A percentile compares a stretch with the other conserved stretches of the same genome.
Conservation (phyloP, 1,284 basidiomycete genomes). For the Dichomitus squalens region DNA sequence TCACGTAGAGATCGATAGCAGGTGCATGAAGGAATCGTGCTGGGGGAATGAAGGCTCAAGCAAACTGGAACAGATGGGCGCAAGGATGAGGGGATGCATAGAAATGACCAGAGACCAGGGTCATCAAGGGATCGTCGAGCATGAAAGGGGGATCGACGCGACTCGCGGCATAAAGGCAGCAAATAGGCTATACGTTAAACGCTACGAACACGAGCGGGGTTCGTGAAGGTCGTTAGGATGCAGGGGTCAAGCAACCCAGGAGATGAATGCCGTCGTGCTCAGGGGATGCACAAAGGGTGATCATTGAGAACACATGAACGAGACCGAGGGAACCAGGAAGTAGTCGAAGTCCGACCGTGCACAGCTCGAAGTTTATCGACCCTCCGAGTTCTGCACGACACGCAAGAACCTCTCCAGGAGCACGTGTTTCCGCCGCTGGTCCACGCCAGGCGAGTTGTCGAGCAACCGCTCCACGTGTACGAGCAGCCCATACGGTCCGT, state of each 20-base stretch:
- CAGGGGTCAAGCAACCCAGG: constrained; percentile 10
- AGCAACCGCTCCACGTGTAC: constrained; percentile 63
- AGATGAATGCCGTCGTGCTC: constrained; percentile 17
- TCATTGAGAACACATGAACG: constrained; percentile 3
- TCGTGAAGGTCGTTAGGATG: constrained; percentile 7
- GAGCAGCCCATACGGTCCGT: constrained; percentile 69
- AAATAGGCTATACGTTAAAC: constrained; percentile 24
- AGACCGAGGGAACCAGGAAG: neutral
- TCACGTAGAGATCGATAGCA: constrained; percentile 17
- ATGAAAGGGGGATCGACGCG: neutral
- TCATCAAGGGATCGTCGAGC: neutral
- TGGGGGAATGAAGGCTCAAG: neutral
- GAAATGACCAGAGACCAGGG: neutral
- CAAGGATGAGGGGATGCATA: constrained; percentile 1
- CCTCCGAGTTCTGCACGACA: constrained; percentile 56
- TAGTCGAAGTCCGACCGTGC: neutral
- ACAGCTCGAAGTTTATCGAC: constrained; percentile 39
- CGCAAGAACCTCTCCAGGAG: constrained; percentile 63
- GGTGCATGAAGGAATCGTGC: constrained; percentile 7
- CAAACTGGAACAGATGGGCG: neutral
- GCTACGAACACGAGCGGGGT: neutral
- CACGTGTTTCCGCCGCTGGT: constrained; percentile 48
- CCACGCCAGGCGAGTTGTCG: constrained; percentile 44
- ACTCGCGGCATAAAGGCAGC: constrained; percentile 6
- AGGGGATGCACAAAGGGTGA: constrained; percentile 2